Conservation (phyloP, 345 rosid species). For the Abelmoschus esculentus region DNA sequence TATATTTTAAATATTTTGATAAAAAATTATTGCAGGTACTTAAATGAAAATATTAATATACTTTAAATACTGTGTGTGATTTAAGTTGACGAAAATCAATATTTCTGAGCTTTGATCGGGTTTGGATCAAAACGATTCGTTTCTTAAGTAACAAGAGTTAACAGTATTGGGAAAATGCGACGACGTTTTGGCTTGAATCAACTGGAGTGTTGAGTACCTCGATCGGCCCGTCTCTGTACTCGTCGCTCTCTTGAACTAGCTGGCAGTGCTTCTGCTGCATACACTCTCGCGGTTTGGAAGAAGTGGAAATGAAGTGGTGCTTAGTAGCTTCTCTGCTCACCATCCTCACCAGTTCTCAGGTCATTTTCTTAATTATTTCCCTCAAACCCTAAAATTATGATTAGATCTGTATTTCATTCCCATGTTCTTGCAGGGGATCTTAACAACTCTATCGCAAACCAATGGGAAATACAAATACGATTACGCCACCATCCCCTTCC, state of each 20-base stretch:
- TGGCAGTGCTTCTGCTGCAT: background rate
- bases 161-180: background rate
- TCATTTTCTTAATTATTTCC: background rate
- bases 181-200: background rate
- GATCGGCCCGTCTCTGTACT: background rate
- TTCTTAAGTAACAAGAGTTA: background rate
- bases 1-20: no score
- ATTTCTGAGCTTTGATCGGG: no score
- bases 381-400: background rate
- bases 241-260: background rate
- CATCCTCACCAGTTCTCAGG: conserved; percentile 61
- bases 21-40: no score
- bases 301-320: conserved; percentile 46
- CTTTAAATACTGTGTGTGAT: no score
- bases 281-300: background rate
- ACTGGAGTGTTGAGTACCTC: background rate
- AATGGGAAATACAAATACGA: conserved; percentile 80
- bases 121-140: no score
- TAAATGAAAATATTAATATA: no score
- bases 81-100: no score
- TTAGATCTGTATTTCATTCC: background rate
- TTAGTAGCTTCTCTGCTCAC: conserved; percentile 49
- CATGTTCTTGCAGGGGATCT: conserved; percentile 52
- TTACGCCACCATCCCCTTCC: conserved; percentile 92
- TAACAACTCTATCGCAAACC: conserved; percentile 84